Conservation (phyloP, 805 yeast species). For the Saccharomycopsis vini region DNA sequence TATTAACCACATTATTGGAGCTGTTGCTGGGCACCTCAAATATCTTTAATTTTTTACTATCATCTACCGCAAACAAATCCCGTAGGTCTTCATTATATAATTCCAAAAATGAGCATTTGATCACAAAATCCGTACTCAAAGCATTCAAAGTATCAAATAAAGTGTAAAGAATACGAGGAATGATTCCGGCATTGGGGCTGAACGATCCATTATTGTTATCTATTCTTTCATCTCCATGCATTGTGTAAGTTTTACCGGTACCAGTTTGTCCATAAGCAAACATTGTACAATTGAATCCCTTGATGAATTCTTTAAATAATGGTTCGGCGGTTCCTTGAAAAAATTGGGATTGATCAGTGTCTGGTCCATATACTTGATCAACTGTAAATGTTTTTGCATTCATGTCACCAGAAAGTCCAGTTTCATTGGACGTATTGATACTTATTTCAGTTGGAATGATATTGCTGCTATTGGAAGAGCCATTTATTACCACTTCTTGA, state of each 20-base stretch:
- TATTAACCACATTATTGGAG: slow-evolving; percentile 1
- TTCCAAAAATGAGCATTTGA: slow-evolving; percentile 75
- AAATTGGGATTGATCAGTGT: slow-evolving; percentile 59
- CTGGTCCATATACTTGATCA: slow-evolving; percentile 78
- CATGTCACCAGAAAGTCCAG: slow-evolving; percentile 15
- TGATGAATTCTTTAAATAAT: slow-evolving; percentile 54
- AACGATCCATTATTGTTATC: slow-evolving; percentile 25
- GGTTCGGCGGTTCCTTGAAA: slow-evolving; percentile 62
- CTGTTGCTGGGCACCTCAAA: slow-evolving; percentile 30
- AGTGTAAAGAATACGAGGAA: slow-evolving; percentile 48
- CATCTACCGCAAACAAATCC: slow-evolving; percentile 45
- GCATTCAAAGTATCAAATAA: slow-evolving; percentile 42
- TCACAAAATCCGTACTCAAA: slow-evolving; percentile 43
- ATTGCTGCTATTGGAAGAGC: neutral
- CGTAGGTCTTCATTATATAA: slow-evolving; percentile 78
- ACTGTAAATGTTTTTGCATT: slow-evolving; percentile 50
- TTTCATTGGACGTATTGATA: slow-evolving; percentile 16
- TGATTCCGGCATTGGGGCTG: slow-evolving; percentile 49
- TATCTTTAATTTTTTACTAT: slow-evolving; percentile 44
- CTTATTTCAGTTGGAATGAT: slow-evolving; percentile 14
- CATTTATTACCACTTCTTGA: neutral
- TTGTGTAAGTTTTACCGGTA: slow-evolving; percentile 75
- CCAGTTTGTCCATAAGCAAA: slow-evolving; percentile 92
- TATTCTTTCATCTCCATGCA: slow-evolving; percentile 54
- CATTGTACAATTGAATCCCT: slow-evolving; percentile 74